Conservation (phyloP, 768 basidiomycete species). For the Lyophyllum atratum region DNA sequence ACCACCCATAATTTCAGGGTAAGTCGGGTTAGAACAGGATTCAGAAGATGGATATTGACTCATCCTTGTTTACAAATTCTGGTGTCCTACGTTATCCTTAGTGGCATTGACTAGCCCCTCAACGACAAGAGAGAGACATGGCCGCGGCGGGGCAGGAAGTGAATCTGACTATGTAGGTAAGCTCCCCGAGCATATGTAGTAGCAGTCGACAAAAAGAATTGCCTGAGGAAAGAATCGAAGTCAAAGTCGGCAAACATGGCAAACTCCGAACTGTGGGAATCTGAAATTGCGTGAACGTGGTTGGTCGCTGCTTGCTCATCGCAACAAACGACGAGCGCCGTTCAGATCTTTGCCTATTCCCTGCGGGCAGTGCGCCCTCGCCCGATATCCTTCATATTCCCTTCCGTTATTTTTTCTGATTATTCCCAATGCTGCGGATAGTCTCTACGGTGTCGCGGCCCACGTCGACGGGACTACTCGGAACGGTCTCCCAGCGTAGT, state of each 20-base stretch:
- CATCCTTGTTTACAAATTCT: too few species aligned
- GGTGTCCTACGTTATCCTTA: too few species aligned
- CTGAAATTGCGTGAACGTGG: conserved; percentile 43
- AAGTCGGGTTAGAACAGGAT: too few species aligned
- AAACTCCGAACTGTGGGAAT: conserved; percentile 33
- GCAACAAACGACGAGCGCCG: conserved; percentile 44
- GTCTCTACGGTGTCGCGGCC: conserved; percentile 63
- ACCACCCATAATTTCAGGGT: too few species aligned
- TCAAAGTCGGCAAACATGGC: neutral
- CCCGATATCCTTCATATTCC: conserved; percentile 23
- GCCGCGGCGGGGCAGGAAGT: too few species aligned
- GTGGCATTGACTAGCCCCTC: too few species aligned
- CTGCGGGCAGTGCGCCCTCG: conserved; percentile 35
- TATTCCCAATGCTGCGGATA: conserved; percentile 60
- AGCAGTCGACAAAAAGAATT: too few species aligned
- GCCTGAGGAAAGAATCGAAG: too few species aligned
- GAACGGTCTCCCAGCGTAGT: conserved; percentile 48
- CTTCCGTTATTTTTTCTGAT: conserved; percentile 21
- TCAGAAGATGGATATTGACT: too few species aligned
- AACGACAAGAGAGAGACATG: too few species aligned
- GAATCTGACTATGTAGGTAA: too few species aligned
- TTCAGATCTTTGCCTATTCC: conserved; percentile 29
- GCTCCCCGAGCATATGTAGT: too few species aligned
- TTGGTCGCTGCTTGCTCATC: conserved; percentile 52
- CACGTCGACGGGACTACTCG: conserved; percentile 68